phyloP scores from a whole-genome alignment of 805 yeast genomes.

The Aciculoconidium aculeatum region DNA sequence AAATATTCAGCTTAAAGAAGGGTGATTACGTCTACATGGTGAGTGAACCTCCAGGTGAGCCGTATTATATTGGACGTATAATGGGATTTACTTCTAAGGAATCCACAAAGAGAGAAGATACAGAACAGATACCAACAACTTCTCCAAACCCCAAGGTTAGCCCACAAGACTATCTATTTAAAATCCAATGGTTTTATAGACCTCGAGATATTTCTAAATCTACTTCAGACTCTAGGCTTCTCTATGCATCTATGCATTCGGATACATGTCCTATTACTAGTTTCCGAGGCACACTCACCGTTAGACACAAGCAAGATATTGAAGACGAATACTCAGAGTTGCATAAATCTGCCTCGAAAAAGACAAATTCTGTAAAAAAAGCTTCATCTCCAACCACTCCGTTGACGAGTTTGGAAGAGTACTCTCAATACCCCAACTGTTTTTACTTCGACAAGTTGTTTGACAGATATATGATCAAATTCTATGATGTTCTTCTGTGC shows the following conservation, averaged over 20 bases:
- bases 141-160: slow-evolving; percentile 25
- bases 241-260: slow-evolving; percentile 81
- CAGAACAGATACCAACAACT: neutral
- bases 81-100: slow-evolving; percentile 50
- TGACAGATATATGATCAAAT: slow-evolving; percentile 78
- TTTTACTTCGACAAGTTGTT: slow-evolving; percentile 84
- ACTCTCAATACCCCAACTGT: slow-evolving; percentile 53
- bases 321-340: slow-evolving; percentile 34
- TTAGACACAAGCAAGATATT: slow-evolving; percentile 64
- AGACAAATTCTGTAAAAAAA: slow-evolving; percentile 5
- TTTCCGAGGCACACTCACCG: slow-evolving; percentile 69
- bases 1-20: slow-evolving; percentile 32
- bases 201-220: slow-evolving; percentile 76
- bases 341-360: too few relatives aligned
- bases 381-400: slow-evolving; percentile 10
- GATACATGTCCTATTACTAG: slow-evolving; percentile 75
- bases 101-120: neutral
- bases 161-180: slow-evolving; percentile 52
- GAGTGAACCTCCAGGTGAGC: slow-evolving; percentile 92
- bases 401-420: slow-evolving; percentile 38
- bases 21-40: slow-evolving; percentile 76
- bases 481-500: slow-evolving; percentile 73
- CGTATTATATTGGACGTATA: slow-evolving; percentile 81
- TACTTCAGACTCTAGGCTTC: slow-evolving; percentile 62
- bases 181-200: slow-evolving; percentile 87